A percentile compares a stretch with the other conserved stretches of the same genome.
Conservation (phyloP, 768 basidiomycete species). For the Lactarius quietus region DNA sequence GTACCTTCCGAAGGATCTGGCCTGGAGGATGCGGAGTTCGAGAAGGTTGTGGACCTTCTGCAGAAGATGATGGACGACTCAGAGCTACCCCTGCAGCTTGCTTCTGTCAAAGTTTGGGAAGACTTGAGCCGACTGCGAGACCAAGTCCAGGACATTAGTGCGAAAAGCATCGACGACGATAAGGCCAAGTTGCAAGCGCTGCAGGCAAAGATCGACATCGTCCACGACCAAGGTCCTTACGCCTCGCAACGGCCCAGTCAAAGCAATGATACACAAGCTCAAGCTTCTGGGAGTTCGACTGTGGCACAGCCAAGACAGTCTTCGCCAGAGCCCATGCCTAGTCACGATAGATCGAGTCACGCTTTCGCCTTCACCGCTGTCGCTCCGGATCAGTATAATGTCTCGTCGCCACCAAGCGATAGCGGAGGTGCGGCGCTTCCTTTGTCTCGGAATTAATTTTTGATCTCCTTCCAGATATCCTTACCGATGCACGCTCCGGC, state of each 20-base stretch:
- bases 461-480: neutral
- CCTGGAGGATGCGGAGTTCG: neutral
- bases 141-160: neutral
- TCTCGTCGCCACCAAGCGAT: neutral
- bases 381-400: neutral
- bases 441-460: neutral
- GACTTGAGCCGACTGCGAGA: neutral
- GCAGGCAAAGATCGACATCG: neutral
- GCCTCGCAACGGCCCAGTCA: neutral
- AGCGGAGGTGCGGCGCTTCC: neutral
- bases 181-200: neutral
- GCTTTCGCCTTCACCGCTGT: neutral
- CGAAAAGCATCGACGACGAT: neutral
- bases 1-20: neutral
- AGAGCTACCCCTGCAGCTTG: neutral
- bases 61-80: neutral
- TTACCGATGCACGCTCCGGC: neutral
- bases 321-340: neutral
- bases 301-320: neutral
- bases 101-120: neutral
- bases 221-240: neutral
- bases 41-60: constrained; percentile 1
- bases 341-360: neutral
- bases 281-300: neutral
- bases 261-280: neutral